Base-by-base conservation (phyloP, 768 basidiomycete genomes). In the Boletus eberwhitei region DNA sequence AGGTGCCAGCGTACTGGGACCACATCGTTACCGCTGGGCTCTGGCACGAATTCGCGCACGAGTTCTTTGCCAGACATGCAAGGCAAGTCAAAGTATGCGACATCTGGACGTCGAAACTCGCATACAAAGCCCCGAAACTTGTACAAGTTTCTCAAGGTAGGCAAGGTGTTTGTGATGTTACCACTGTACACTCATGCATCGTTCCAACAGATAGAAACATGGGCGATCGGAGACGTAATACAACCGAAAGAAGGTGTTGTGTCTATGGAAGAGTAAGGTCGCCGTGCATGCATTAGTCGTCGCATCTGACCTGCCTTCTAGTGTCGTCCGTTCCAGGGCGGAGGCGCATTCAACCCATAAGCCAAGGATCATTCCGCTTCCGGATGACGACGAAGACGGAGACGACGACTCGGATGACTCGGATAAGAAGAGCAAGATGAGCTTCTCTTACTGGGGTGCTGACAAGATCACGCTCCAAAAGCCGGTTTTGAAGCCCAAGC, bases 401-500 rank as follows among this genome's bases (percentile, higher is more conserved):
- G 81, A 66, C n/a, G 88, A 90, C 21, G 88, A 90, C 29, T 91
- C 90, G 4, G 88, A 90, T 60, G 88, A 92, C 63, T 92, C 89
- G 12, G 90, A 92, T 69, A 83, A 86, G 74, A 89, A 91, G 76
- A 90, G 86, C 77, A 93, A 92, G 71, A 92, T 93, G 91, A 90
- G 88, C 75, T 93, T 93, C 73, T 92, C 90, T 6, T 94, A 93
- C 66, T 93, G 90, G 90, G 90, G 91, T 24, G 91, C 91, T 32
- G 91, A 93, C 75, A 91, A 91, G 72, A 81, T 93, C 63, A 93
- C 91, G 1, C 82, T 93, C 21, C 88, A 91, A 68, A 88, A 88
- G 61, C 88, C 90, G 2, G 70, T 84, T 38, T 68, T 85, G 62
- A 87, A 86, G 65, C 71, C 71, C 36, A 70, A 70, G 52, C 69